phyloP scores from a whole-genome alignment of 768 basidiomycete genomes.

The Tubosaeta sp. region DNA sequence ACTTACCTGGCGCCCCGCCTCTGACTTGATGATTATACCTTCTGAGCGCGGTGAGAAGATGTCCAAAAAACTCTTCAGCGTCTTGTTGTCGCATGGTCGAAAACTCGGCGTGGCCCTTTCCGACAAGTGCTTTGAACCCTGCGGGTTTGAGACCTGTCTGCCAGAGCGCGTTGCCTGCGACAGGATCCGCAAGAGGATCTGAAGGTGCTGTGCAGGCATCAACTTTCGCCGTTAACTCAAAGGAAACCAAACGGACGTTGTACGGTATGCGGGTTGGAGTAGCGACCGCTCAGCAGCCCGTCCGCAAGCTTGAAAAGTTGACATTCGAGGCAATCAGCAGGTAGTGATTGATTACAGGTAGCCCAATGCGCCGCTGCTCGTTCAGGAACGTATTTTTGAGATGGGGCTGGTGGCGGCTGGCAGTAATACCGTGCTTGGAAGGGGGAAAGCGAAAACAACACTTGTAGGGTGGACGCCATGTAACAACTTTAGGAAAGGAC shows the following conservation, averaged over 20 bases:
- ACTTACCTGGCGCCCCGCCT: conserved; percentile 33
- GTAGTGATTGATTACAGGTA: conserved; percentile 61
- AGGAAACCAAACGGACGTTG: conserved; percentile 11
- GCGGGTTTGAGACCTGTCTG: conserved; percentile 82
- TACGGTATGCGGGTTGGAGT: conserved; percentile 58
- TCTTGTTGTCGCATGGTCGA: conserved; percentile 97
- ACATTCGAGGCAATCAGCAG: conserved; percentile 88
- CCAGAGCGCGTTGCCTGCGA: conserved; percentile 26
- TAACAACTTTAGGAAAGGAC: conserved; percentile 64
- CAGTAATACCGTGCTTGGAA: conserved; percentile 72
- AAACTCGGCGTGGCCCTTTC: conserved; percentile 91
- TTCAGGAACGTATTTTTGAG: conserved; percentile 16
- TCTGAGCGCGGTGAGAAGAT: conserved; percentile 71
- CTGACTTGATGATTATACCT: conserved; percentile 53
- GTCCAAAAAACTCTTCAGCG: conserved; percentile 88
- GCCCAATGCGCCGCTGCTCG: conserved; percentile 49
- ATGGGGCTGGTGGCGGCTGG: conserved; percentile 10
- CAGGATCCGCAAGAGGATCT: conserved; percentile 32
- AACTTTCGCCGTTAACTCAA: conserved; percentile 7
- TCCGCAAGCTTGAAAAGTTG: conserved; percentile 92
- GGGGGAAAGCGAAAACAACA: conserved; percentile 71
- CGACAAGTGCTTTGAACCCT: conserved; percentile 85
- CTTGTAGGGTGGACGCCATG: conserved; percentile 92
- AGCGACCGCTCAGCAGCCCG: conserved; percentile 89
- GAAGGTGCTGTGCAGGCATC: conserved; percentile 18